Conservation (phyloP, 257 asterid genomes). For the Mitragyna speciosa region DNA sequence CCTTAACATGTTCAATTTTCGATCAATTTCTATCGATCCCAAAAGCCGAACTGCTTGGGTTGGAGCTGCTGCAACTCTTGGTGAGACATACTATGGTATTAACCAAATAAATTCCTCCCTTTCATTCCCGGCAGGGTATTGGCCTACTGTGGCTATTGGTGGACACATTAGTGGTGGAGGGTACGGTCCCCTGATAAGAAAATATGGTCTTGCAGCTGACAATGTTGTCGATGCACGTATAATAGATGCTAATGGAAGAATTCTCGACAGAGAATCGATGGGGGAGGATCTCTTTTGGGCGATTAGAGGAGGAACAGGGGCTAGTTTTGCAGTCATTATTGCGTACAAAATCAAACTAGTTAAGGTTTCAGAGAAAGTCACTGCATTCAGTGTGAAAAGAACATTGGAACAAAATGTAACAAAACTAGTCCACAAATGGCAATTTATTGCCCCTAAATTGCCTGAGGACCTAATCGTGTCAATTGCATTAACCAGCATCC, state of each 20-base stretch:
- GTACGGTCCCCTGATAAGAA: neutral
- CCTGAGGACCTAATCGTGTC: neutral
- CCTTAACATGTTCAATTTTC: conserved; percentile 6
- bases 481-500: neutral
- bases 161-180: conserved; percentile 13
- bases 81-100: conserved; percentile 7
- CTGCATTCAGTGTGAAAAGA: conserved; percentile 6
- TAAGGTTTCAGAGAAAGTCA: neutral
- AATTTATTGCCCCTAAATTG: neutral
- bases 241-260: conserved; percentile 1
- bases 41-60: neutral
- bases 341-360: conserved; percentile 3
- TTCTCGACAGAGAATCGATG: conserved; percentile 9
- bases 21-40: neutral
- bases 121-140: neutral
- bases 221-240: neutral
- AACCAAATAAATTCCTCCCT: neutral
- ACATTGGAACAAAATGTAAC: conserved; percentile 9
- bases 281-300: conserved; percentile 20
- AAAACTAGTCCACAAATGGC: conserved; percentile 1
- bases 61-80: conserved; percentile 1
- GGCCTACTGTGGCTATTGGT: conserved; percentile 14
- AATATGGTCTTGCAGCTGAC: conserved; percentile 7
- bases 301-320: conserved; percentile 2
- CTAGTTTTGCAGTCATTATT: conserved; percentile 6